Evolutionary conservation across 352 stramenopile genomes (phyloP).

Genomic region (Globisporangium nodosum): DNA sequence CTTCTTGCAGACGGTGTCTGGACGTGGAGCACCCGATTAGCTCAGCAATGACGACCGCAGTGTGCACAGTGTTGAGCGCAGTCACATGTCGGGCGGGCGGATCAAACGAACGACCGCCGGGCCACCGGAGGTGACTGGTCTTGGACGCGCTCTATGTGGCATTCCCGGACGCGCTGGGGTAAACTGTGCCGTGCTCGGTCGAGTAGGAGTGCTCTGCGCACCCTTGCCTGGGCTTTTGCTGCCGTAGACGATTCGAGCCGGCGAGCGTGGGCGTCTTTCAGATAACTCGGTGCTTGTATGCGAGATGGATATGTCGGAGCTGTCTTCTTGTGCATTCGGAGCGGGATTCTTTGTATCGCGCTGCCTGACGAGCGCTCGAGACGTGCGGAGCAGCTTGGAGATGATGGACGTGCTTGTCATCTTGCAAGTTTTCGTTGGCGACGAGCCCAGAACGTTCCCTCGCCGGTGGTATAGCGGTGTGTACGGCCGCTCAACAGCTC

Average conservation of each 20-base stretch:
- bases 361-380: slow-evolving; percentile 24
- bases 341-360: slow-evolving; percentile 6
- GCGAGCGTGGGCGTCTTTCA: not conserved
- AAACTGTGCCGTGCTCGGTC: not conserved
- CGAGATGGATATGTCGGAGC: not conserved
- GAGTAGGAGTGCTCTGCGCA: not conserved
- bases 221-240: slow-evolving; percentile 3
- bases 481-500: slow-evolving; percentile 16
- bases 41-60: too few relatives aligned
- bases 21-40: too few relatives aligned
- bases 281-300: not conserved
- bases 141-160: slow-evolving; percentile 10
- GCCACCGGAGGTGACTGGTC: slow-evolving; percentile 39
- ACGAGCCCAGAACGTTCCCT: slow-evolving; percentile 38
- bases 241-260: slow-evolving; percentile 15
- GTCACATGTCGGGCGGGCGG: slow-evolving; percentile 18
- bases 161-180: slow-evolving; percentile 4
- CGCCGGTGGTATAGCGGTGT: slow-evolving; percentile 44
- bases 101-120: slow-evolving; percentile 38
- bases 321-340: not conserved
- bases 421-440: slow-evolving; percentile 48
- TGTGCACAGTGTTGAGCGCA: not conserved
- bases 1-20: too few relatives aligned
- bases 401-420: slow-evolving; percentile 64
- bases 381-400: slow-evolving; percentile 46